These are phyloP conservation scores for Botrytis sinoallii DNA, from an alignment of 2,329 filamentous ascomycete genomes.

Conservation along the genomic window DNA sequence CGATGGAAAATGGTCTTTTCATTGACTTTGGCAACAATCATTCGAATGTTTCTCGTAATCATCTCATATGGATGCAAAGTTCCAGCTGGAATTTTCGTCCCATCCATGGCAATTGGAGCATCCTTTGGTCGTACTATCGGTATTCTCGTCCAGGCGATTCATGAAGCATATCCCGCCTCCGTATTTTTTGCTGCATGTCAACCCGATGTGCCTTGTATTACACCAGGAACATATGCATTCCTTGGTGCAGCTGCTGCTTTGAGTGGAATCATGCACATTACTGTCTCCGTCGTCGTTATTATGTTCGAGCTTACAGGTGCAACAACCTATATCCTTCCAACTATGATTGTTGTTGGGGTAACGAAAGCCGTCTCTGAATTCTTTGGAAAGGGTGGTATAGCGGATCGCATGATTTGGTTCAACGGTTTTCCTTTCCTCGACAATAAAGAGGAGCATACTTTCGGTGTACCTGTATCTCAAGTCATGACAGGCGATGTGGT, in stretches of 20 bases:
- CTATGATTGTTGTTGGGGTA: conserved; percentile 97
- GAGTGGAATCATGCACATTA: conserved; percentile 97
- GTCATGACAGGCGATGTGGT: conserved; percentile 81
- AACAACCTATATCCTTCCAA: conserved; percentile 92
- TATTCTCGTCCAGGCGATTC: conserved; percentile 84
- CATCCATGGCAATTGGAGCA: conserved; percentile 95
- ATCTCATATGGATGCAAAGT: conserved; percentile 98
- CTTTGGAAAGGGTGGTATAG: conserved; percentile 94
- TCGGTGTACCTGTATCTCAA: conserved; percentile 87
- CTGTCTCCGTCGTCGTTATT: conserved; percentile 94
- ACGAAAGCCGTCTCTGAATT: conserved; percentile 90
- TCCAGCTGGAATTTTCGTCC: conserved; percentile 95
- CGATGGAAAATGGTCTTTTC: conserved; percentile 77
- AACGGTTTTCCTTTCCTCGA: conserved; percentile 96
- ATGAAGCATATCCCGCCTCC: conserved; percentile 78
- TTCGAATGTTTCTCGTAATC: conserved; percentile 83
- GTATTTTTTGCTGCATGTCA: conserved; percentile 85
- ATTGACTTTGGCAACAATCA: conserved; percentile 71
- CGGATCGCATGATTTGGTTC: conserved; percentile 98
- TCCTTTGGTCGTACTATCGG: conserved; percentile 93
- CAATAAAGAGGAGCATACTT: conserved; percentile 95
- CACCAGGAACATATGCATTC: conserved; percentile 94
- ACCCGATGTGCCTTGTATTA: conserved; percentile 92
- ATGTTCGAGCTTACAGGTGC: conserved; percentile 99
- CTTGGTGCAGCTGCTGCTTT: conserved; percentile 87